Evolutionary conservation across 805 yeast genomes (phyloP).

Genomic region (Myxozyma kluyveri): DNA sequence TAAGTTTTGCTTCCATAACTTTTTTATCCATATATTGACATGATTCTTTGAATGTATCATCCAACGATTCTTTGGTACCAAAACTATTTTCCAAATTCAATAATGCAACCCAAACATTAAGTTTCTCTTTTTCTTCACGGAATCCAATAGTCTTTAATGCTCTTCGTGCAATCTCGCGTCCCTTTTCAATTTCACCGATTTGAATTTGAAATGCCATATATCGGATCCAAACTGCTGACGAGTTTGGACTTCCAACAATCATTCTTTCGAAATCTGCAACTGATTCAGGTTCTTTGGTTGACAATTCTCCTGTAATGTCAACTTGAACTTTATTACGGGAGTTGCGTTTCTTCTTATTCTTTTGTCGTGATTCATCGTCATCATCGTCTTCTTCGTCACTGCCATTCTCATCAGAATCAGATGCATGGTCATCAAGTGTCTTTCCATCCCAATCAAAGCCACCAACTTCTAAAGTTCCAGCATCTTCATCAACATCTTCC

Average conservation of each 20-base stretch:
- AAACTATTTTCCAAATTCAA: constrained; percentile 91
- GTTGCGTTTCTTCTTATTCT: constrained; percentile 45
- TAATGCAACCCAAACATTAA: constrained; percentile 94
- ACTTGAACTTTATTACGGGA: constrained; percentile 45
- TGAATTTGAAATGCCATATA: constrained; percentile 97
- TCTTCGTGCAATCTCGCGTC: constrained; percentile 87
- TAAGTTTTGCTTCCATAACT: constrained; percentile 21
- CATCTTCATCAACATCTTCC: constrained; percentile 35
- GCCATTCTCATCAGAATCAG: constrained; percentile 51
- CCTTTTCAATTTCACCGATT: constrained; percentile 88
- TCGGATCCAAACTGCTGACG: constrained; percentile 94
- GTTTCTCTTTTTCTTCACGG: constrained; percentile 88
- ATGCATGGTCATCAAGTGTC: constrained; percentile 61
- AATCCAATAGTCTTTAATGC: constrained; percentile 86
- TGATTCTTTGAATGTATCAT: constrained; percentile 76
- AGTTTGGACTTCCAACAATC: constrained; percentile 86
- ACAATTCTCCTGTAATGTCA: constrained; percentile 82
- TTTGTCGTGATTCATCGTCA: constrained; percentile 41
- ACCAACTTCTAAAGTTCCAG: constrained; percentile 69
- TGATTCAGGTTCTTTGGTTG: constrained; percentile 86
- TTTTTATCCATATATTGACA: constrained; percentile 89
- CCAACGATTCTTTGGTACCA: constrained; percentile 80
- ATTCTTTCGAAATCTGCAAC: constrained; percentile 88
- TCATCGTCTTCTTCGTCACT: constrained; percentile 32
- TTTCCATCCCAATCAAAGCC: constrained; percentile 97